Evolutionary conservation across 2,329 filamentous ascomycete species (phyloP).

Genomic region (Drechslera avenae): DNA sequence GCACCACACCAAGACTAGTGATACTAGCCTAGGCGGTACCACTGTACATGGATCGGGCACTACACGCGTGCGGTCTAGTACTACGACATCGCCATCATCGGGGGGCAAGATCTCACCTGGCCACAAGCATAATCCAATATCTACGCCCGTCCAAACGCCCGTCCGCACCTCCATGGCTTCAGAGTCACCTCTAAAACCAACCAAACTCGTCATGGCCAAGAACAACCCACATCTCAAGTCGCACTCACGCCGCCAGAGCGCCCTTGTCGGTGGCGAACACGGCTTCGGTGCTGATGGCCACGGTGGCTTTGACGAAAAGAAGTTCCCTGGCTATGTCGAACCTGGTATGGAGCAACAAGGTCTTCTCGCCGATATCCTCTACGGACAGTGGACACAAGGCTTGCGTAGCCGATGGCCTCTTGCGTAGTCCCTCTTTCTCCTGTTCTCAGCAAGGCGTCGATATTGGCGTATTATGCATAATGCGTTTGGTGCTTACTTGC

Average conservation of each 20-base stretch:
- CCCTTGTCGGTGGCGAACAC: conserved; percentile 51
- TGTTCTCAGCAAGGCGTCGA: not conserved
- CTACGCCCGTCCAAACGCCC: conserved; percentile 19
- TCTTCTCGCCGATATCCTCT: conserved; percentile 86
- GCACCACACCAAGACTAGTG: conserved; percentile 40
- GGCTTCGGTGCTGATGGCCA: conserved; percentile 47
- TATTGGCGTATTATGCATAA: not conserved
- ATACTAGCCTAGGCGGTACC: conserved; percentile 40
- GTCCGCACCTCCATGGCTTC: conserved; percentile 35
- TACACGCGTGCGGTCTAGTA: conserved; percentile 42
- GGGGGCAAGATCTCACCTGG: conserved; percentile 29
- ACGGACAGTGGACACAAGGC: conserved; percentile 86
- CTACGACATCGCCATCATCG: conserved; percentile 24
- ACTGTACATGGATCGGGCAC: conserved; percentile 44
- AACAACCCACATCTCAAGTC: conserved; percentile 85
- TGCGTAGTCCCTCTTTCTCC: conserved; percentile 9
- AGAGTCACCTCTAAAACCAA: conserved; percentile 56
- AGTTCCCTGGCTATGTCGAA: conserved; percentile 62
- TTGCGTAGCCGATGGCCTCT: conserved; percentile 61
- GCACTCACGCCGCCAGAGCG: conserved; percentile 62
- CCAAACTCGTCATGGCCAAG: conserved; percentile 76
- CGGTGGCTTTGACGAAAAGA: conserved; percentile 50
- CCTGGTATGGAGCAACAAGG: conserved; percentile 92
- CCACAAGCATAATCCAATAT: conserved; percentile 23
- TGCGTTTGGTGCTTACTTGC: not conserved